Percentiles rank a stretch among this genome's conserved stretches.
phyloP scores from a whole-genome alignment of 495 filamentous ascomycete genomes.

The Venustampulla echinocandica region DNA sequence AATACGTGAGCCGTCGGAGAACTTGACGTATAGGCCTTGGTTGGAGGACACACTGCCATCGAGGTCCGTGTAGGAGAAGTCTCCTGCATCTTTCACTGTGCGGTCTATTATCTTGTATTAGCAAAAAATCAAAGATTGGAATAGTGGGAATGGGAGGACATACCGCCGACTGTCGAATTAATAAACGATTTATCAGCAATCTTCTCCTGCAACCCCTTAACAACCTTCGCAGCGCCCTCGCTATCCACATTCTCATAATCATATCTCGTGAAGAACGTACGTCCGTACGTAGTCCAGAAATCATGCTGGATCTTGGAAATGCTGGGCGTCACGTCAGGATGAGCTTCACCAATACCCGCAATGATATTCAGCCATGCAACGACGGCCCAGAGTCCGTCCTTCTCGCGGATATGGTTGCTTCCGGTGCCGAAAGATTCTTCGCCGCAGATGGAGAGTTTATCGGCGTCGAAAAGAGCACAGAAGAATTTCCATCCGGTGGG shows the following conservation, averaged over 20 bases:
- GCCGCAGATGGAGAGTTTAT: constrained; percentile 97
- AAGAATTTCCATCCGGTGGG: constrained; percentile 99
- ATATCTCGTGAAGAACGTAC: constrained; percentile 98
- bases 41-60: constrained; percentile 92
- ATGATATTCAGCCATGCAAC: constrained; percentile 99
- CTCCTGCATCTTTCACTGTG: constrained; percentile 80
- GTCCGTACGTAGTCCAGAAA: constrained; percentile 94
- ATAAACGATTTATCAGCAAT: constrained; percentile 63
- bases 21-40: constrained; percentile 91
- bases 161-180: constrained; percentile 68
- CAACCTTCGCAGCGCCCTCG: constrained; percentile 81
- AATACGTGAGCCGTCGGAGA: constrained; percentile 89
- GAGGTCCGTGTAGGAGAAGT: constrained; percentile 95
- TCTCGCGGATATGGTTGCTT: constrained; percentile 99
- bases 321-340: constrained; percentile 66
- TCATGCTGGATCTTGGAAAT: constrained; percentile 93
- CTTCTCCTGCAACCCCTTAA: constrained; percentile 63
- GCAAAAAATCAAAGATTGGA: too few relatives aligned
- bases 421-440: constrained; percentile 98
- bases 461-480: constrained; percentile 92
- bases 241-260: constrained; percentile 94
- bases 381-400: constrained; percentile 95
- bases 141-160: constrained; percentile 12
- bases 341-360: constrained; percentile 79
- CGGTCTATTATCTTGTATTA: constrained; percentile 36